These are phyloP conservation scores for Sarcomyxa edulis DNA, from an alignment of 768 basidiomycete species.

Conservation along the genomic window DNA sequence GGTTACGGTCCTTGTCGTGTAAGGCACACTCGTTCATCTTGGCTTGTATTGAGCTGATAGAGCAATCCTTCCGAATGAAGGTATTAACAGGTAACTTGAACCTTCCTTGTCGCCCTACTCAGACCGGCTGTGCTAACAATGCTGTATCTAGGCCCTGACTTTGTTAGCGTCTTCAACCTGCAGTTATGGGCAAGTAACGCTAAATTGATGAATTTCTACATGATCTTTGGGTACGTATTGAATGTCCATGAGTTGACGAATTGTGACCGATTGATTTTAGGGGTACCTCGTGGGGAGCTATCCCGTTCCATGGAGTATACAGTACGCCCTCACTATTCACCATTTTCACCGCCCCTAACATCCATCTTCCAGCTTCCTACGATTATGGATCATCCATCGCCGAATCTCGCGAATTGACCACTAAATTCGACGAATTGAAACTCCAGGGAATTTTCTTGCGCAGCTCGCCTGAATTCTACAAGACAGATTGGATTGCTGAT, in stretches of 20 bases:
- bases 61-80: too few species aligned
- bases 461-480: constrained; percentile 72
- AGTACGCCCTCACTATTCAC: constrained; percentile 13
- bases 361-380: constrained; percentile 42
- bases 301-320: constrained; percentile 75
- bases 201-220: constrained; percentile 81
- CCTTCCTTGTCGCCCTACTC: too few species aligned
- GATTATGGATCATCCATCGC: constrained; percentile 74
- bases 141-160: constrained; percentile 69
- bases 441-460: constrained; percentile 74
- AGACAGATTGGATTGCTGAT: constrained; percentile 72
- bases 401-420: constrained; percentile 60
- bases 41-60: too few species aligned
- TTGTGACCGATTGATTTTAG: constrained; percentile 29
- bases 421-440: constrained; percentile 76
- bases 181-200: constrained; percentile 78
- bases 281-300: constrained; percentile 81
- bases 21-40: too few species aligned
- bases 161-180: constrained; percentile 76
- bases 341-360: constrained; percentile 6
- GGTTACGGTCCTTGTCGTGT: constrained; percentile 61
- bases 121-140: too few species aligned
- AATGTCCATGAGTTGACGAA: neutral
- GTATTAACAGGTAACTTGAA: too few species aligned
- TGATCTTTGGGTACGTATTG: constrained; percentile 64